Base-by-base conservation (phyloP, 148 eudicot genomes). In the Vaccinium macrocarpon region DNA sequence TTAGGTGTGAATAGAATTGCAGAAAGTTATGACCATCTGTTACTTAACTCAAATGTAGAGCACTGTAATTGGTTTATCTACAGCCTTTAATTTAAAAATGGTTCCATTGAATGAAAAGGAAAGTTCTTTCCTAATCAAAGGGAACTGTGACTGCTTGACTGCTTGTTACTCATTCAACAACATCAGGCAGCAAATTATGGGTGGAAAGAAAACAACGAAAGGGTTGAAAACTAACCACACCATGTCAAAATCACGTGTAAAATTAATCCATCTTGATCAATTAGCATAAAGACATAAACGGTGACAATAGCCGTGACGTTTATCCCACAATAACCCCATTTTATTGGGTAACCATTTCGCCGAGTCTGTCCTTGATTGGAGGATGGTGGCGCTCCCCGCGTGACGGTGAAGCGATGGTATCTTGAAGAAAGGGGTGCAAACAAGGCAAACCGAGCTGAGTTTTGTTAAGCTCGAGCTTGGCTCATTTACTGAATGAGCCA, bases 21-120 rank as follows among this genome's bases (percentile, higher is more conserved):
- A 82, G 62, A 78, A 82, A 82, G 68, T 68, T 81, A 25, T 81
- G 50, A 42, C 46, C 48, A 27, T 81, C 6, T 16, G 76, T 49
- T 23, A 81, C 38, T 35, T 9, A 66, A 50, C 59, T 14, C 14
- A 50, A 15, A 55, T 55, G 1, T 81, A 46, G 5, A 38, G 21
- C 15, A 21, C 48, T 29, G 48, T 80, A 46, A 81, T n/a, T 61
- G 79, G 79, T 76, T 49, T 49, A 12, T 76, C 79, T n/a, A n/a
- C 12, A 8, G 59, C 38, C 38, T 25, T 11, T 35, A 35, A 35
- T 35, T 77, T n/a, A 77, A 25, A 78, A 0, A 78, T 27, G 6
- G 46, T 0, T 27, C 23, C 8, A 62, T 62, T 61, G 1, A 62
- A 62, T 2, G 29, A n/a, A 23, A n/a, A n/a, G 10, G 70, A 62